These are phyloP conservation scores for Candida krabiensis DNA, from an alignment of 805 yeast species.

Conservation along the genomic window DNA sequence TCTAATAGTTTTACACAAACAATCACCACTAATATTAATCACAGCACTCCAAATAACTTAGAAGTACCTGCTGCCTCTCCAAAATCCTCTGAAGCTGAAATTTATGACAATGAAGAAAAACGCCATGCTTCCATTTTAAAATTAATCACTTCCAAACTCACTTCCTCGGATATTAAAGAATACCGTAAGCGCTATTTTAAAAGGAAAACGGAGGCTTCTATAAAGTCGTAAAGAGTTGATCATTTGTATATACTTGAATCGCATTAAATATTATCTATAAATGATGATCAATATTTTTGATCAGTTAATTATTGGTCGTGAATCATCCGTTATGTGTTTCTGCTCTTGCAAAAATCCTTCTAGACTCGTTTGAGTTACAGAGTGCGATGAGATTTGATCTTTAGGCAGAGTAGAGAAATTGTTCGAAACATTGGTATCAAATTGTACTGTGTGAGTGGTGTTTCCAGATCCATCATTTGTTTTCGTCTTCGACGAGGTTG, in stretches of 20 bases:
- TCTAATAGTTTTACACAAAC: not conserved
- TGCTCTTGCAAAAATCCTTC: too few relatives aligned
- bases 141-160: constrained; percentile 15
- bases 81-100: not conserved
- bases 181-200: constrained; percentile 23
- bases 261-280: too few relatives aligned
- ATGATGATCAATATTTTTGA: too few relatives aligned
- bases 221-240: constrained; percentile 1
- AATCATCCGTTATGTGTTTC: too few relatives aligned
- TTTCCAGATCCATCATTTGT: not conserved
- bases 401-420: too few relatives aligned
- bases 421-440: too few relatives aligned
- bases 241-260: constrained; percentile 1
- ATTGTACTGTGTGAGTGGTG: not conserved
- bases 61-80: too few relatives aligned
- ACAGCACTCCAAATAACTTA: not conserved
- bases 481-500: not conserved
- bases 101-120: not conserved
- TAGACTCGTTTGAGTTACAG: too few relatives aligned
- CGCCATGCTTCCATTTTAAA: constrained; percentile 8
- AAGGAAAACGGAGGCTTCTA: constrained; percentile 6
- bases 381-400: too few relatives aligned
- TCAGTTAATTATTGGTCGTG: too few relatives aligned
- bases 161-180: constrained; percentile 16
- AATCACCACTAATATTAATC: not conserved